Base-by-base conservation (phyloP, 2,329 filamentous ascomycete species). In the Colletotrichum acutatum region DNA sequence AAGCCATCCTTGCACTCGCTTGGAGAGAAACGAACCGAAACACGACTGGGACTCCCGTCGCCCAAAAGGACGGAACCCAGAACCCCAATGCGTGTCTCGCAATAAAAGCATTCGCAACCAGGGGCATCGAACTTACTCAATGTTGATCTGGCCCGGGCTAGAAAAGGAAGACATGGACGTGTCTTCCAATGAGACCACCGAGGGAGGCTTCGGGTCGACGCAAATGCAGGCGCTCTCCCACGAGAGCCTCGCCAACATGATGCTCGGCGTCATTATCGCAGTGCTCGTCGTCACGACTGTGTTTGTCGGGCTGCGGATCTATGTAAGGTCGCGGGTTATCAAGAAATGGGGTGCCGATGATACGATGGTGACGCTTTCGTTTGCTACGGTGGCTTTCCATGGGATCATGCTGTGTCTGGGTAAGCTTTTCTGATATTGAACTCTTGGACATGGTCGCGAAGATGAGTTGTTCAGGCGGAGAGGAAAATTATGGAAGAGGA, bases 261-360 rank as follows among this genome's bases (percentile, higher is more conserved):
- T 74, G 26, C 42, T 74, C 7, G 52, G 34, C 37, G 57, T 62
- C 1, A 63, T 54, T 5, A 57, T 65, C n/a, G 5, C 26, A 28
- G 26, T 64, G 24, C 22, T 68, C 2, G 32, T 32, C 4, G 32
- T 71, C 4, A 42, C 67, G 8, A 7, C 64, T 14, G 32, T 63
- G 1, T 60, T 66, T 24, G 26, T 60, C 4, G 54, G 32, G 7
- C 42, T 75, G 5, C 59, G 74, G 7, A 52, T 78, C 26, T 80
- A 77, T 59, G 78, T 76, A n/a, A 63, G 79, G 30, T 74, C 74
- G 14, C 66, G 78, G 16, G 34, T 79, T 19, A 69, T 79, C 2
- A 74, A 75, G 26, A 76, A 77, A 59, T 74, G 79, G 59, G 78
- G 79, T 1, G 60, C 71, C 4, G 78, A 81, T 16, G 79, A 80